phyloP scores from a whole-genome alignment of 1,284 basidiomycete genomes.

The Phaffia rhodozyma region DNA sequence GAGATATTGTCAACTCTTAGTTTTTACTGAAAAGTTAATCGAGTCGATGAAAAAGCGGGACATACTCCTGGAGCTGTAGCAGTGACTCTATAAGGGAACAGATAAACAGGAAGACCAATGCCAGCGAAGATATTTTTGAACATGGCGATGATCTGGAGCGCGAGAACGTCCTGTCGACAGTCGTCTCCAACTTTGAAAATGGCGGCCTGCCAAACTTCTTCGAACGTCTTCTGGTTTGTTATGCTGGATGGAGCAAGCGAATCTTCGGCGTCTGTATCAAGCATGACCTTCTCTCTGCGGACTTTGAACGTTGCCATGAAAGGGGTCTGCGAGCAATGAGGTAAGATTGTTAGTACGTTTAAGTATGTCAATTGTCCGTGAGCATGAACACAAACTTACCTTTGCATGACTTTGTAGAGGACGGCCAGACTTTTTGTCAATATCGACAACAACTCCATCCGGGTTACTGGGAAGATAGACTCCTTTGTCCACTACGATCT shows the following conservation, averaged over 20 bases:
- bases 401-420: constrained; percentile 97
- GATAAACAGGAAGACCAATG: constrained; percentile 79
- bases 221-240: constrained; percentile 43
- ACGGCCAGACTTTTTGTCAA: constrained; percentile 91
- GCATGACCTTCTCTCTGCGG: constrained; percentile 57
- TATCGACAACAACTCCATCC: constrained; percentile 88
- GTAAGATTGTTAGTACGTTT: constrained; percentile 5
- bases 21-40: no score
- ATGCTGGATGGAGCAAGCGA: constrained; percentile 29
- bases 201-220: constrained; percentile 93
- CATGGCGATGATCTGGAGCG: constrained; percentile 96
- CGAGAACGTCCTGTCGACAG: constrained; percentile 93
- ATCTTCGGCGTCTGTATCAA: constrained; percentile 52
- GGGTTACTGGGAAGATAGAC: constrained; percentile 97
- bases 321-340: constrained; percentile 53
- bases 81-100: constrained; percentile 94
- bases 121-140: constrained; percentile 93
- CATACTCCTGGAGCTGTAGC: constrained; percentile 89
- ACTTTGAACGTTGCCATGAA: constrained; percentile 99
- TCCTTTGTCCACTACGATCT: constrained; percentile 81
- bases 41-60: constrained; percentile 18
- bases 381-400: constrained; percentile 37
- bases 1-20: neutral
- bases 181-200: constrained; percentile 99
- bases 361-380: neutral